Base-by-base conservation (phyloP, 1,139 yeast species). In the Saccharomyces pastorianus region DNA sequence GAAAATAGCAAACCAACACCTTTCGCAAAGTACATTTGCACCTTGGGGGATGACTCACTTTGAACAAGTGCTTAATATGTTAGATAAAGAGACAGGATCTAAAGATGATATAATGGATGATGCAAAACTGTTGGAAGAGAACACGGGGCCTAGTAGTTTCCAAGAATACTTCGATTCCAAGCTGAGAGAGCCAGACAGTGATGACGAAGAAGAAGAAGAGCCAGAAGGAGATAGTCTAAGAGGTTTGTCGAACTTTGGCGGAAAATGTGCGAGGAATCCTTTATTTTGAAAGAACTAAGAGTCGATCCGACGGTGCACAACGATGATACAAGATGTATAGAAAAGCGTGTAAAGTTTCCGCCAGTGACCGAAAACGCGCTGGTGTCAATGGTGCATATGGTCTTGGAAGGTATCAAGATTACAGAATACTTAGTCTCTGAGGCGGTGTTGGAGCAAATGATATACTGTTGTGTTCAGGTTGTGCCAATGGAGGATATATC, bases 191-290 rank as follows among this genome's bases (percentile, higher is more conserved):
- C 56, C 47, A 1, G 64, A 58, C 53, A 62, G 64, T 59, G 70
- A 64, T 31, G 66, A 57, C 23, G 66, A 62, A n/a, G 60, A 55
- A 14, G 60, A 55, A 6, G 64, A 58, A 1, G 56, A 52, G 13
- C 52, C 29, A 5, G 50, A 47, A 25, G 47, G 41, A 3, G 23
- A 20, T 1, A 26, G 46, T 20, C 48, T 0, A 67, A 72, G n/a
- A 69, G 85, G 46, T 74, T 81, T 49, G 63, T 72, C 29, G 76
- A 73, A 1, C 55, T 81, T 17, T 81, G 83, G 83, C 55, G 53
- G 1, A 42, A 42, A 1, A 54, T 73, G 8, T 58, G 64, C 5
- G 51, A 53, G 0, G 63, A 65, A 5, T 61, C 67, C 1, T 50
- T 55, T 2, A 58, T 74, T 7, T 28, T 63, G 11, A 51, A 52